Percentiles rank a stretch among this genome's conserved stretches.
Conservation (phyloP, 352 stramenopile genomes). For the Thraustochytrium sp. region DNA sequence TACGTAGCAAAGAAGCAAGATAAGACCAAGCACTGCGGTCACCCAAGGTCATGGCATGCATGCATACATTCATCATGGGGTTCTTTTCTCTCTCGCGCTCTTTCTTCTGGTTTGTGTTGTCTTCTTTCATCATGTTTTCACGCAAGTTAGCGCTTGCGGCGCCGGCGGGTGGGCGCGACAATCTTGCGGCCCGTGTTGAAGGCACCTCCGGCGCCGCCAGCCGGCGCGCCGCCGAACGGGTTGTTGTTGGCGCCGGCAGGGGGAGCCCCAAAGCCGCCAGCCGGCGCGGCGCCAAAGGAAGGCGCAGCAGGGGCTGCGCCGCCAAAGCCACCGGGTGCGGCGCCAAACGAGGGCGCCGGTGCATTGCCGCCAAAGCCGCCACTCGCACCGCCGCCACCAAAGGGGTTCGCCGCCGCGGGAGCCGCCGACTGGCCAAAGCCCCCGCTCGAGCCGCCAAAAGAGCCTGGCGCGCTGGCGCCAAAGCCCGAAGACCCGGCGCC, state of each 20-base stretch:
- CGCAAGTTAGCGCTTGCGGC: neutral
- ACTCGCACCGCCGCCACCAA: neutral
- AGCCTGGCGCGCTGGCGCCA: neutral
- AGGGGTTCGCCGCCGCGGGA: neutral
- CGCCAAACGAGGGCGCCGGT: neutral
- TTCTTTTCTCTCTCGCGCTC: neutral
- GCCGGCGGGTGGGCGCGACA: neutral
- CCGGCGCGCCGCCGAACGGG: neutral
- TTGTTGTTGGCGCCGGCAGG: neutral
- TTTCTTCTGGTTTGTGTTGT: too few species aligned
- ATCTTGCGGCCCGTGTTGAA: conserved; percentile 2
- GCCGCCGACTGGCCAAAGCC: too few species aligned
- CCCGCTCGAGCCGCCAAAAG: neutral
- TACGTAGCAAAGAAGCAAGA: too few species aligned
- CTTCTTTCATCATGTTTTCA: too few species aligned
- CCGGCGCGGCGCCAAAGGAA: neutral
- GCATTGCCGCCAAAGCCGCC: neutral
- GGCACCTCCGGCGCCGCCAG: neutral
- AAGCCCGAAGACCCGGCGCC: neutral
- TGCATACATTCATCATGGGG: too few species aligned
- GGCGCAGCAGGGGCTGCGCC: neutral
- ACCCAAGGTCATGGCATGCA: too few species aligned
- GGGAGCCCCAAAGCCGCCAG: neutral
- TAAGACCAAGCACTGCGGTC: too few species aligned
- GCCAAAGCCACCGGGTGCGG: neutral